These are phyloP conservation scores for Fraxinus ornus DNA, from an alignment of 305 asterid genomes.

Conservation along the genomic window DNA sequence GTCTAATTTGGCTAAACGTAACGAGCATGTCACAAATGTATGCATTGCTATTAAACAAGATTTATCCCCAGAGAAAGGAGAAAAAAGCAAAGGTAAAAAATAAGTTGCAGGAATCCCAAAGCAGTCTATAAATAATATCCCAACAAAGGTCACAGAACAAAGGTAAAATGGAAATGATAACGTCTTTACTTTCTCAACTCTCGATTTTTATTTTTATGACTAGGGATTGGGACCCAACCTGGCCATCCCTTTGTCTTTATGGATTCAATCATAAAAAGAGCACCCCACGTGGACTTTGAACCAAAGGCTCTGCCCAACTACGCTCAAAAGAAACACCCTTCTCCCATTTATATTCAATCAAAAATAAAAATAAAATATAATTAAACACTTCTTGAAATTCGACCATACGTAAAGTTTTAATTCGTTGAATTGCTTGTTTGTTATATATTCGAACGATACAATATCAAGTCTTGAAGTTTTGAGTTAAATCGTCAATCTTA, in stretches of 20 bases:
- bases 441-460: not conserved
- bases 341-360: not conserved
- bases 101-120: not conserved
- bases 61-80: not conserved
- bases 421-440: not conserved
- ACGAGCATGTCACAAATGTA: not conserved
- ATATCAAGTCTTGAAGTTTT: not conserved
- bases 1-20: not conserved
- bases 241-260: conserved; percentile 49
- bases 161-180: not conserved
- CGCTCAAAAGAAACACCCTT: conserved; percentile 29
- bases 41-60: not conserved
- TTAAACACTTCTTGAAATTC: not conserved
- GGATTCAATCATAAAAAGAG: conserved; percentile 56
- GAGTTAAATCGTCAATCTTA: not conserved
- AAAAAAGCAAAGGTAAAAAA: not conserved
- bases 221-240: conserved; percentile 39
- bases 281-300: conserved; percentile 63
- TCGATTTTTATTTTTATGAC: conserved; percentile 30
- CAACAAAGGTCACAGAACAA: conserved; percentile 3
- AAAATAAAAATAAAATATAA: not conserved
- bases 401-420: not conserved
- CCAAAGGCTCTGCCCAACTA: conserved; percentile 46
- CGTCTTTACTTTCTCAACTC: conserved; percentile 32
- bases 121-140: not conserved